A percentile compares a stretch with the other conserved stretches of the same genome.
These are phyloP conservation scores for Talaromyces sp. DNA, from an alignment of 2,329 filamentous ascomycete genomes.

Conservation along the genomic window DNA sequence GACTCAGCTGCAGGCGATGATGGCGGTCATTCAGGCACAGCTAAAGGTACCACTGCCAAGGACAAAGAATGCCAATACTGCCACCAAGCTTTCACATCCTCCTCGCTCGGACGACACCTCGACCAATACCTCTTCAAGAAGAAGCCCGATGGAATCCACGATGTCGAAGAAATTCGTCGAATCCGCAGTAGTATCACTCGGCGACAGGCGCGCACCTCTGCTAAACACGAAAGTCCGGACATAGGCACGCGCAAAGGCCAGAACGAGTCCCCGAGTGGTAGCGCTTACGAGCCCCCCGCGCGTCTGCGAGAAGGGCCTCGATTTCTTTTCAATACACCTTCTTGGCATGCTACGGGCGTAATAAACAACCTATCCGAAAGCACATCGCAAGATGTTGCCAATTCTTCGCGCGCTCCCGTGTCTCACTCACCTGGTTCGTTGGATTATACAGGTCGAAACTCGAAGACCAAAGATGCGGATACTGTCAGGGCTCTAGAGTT, in stretches of 20 bases:
- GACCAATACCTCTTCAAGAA: constrained; percentile 92
- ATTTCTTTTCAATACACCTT: constrained; percentile 58
- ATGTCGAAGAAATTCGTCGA: constrained; percentile 83
- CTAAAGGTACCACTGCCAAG: constrained; percentile 55
- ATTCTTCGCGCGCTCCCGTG: constrained; percentile 28
- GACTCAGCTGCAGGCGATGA: constrained; percentile 14
- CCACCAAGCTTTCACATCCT: constrained; percentile 85
- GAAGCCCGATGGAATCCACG: constrained; percentile 88
- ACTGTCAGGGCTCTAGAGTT: constrained; percentile 80
- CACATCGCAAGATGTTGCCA: constrained; percentile 41
- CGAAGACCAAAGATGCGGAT: constrained; percentile 69
- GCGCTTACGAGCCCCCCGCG: constrained; percentile 34
- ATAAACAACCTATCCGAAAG: constrained; percentile 68
- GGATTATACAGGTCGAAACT: constrained; percentile 61
- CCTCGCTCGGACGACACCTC: constrained; percentile 85
- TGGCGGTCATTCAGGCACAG: constrained; percentile 8
- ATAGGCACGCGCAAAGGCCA: constrained; percentile 48
- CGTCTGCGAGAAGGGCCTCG: constrained; percentile 38
- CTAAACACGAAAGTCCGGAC: constrained; percentile 61
- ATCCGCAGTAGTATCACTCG: constrained; percentile 82
- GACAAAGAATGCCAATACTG: constrained; percentile 89
- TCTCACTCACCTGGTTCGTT: constrained; percentile 34
- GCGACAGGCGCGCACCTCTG: constrained; percentile 68
- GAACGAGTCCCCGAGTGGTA: constrained; percentile 30
- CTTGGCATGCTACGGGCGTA: constrained; percentile 74